These are phyloP conservation scores for Nothophoma quercina DNA, from an alignment of 2,329 filamentous ascomycete genomes.

Conservation along the genomic window DNA sequence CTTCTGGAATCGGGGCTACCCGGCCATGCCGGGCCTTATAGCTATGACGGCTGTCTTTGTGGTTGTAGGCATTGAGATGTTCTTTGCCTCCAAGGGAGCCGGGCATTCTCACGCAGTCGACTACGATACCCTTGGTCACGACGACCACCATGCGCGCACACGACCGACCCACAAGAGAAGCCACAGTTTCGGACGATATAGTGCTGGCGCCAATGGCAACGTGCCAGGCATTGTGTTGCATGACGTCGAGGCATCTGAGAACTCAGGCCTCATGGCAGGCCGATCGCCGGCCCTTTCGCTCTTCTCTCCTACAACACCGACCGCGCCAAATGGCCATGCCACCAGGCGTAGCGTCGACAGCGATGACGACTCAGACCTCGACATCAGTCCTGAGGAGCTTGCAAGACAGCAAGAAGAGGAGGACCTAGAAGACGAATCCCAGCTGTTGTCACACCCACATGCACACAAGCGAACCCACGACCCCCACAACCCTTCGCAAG, in stretches of 20 bases:
- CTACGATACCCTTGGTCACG: conserved; percentile 54
- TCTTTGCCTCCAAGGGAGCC: conserved; percentile 76
- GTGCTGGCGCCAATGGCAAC: conserved; percentile 32
- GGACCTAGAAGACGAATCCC: conserved; percentile 43
- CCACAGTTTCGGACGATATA: conserved; percentile 45
- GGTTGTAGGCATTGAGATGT: conserved; percentile 87
- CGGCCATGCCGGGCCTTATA: conserved; percentile 50
- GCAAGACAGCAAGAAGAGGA: conserved; percentile 33
- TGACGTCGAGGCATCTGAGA: conserved; percentile 41
- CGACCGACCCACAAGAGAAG: conserved; percentile 39
- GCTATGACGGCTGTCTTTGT: conserved; percentile 57
- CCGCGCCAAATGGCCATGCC: conserved; percentile 12
- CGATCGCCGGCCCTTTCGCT: conserved; percentile 42
- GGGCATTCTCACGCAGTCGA: conserved; percentile 64
- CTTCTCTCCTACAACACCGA: conserved; percentile 32
- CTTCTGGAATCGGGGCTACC: conserved; percentile 51
- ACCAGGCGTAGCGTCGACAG: conserved; percentile 25
- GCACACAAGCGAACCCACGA: conserved; percentile 27
- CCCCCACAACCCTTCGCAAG: conserved; percentile 20
- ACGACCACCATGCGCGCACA: conserved; percentile 23
- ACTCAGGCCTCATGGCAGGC: conserved; percentile 39
- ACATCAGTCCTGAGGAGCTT: conserved; percentile 47
- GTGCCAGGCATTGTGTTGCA: conserved; percentile 43
- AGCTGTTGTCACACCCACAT: conserved; percentile 37
- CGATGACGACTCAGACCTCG: conserved; percentile 45